A percentile compares a stretch with the other conserved stretches of the same genome.
Evolutionary conservation across 306 rosid species (phyloP).

Genomic region (Rubus parviflorus): DNA sequence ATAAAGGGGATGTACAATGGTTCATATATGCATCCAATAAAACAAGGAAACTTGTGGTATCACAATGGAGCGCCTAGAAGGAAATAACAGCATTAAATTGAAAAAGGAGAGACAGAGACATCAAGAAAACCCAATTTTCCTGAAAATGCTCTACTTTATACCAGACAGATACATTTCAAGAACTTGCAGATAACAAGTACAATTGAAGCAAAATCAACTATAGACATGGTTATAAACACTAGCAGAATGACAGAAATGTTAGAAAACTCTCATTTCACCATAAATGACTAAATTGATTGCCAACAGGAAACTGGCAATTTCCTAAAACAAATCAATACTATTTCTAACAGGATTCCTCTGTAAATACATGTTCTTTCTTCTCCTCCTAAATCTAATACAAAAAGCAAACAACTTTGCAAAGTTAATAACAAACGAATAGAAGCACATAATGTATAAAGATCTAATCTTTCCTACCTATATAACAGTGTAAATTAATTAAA

Average conservation of each 20-base stretch:
- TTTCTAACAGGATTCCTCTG: conserved; percentile 21
- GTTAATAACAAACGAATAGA: not conserved
- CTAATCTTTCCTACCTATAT: conserved; percentile 42
- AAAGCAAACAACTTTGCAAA: conserved; percentile 3
- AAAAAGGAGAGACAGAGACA: not conserved
- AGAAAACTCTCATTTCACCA: not conserved
- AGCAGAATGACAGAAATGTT: conserved; percentile 3
- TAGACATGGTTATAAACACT: conserved; percentile 3
- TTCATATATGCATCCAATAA: not conserved
- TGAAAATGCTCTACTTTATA: not conserved
- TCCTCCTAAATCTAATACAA: conserved; percentile 26
- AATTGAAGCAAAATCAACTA: not conserved
- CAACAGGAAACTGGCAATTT: conserved; percentile 1
- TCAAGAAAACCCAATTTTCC: not conserved
- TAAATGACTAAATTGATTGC: not conserved
- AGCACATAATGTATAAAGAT: conserved; percentile 22
- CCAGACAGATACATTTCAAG: not conserved
- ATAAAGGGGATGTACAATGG: not conserved
- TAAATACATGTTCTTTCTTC: conserved; percentile 26
- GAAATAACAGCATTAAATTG: not conserved
- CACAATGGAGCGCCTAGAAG: not conserved
- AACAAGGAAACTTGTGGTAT: not conserved
- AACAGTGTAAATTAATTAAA: conserved; percentile 19
- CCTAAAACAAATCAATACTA: conserved; percentile 15
- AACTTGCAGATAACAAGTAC: not conserved